Percentiles rank a stretch among this genome's conserved stretches.
Evolutionary conservation across 371 early-diverging fungal species (phyloP).

Genomic region (Lichtheimia hyalospora): DNA sequence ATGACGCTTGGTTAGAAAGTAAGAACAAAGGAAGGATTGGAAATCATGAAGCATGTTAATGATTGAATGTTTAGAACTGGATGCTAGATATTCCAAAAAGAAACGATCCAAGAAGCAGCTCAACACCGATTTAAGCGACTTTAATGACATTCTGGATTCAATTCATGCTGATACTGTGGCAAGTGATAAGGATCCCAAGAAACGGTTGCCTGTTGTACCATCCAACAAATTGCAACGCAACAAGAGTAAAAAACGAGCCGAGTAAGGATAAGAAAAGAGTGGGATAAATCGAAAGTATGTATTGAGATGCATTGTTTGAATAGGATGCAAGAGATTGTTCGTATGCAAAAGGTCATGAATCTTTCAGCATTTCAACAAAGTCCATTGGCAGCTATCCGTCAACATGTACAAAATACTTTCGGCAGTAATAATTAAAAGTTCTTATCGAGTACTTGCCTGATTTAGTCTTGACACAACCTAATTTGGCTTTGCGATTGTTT

Average conservation of each 20-base stretch:
- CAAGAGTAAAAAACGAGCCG: conserved; percentile 53
- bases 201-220: conserved; percentile 22
- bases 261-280: conserved; percentile 33
- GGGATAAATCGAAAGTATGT: background rate
- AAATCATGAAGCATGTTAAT: background rate
- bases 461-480: conserved; percentile 1
- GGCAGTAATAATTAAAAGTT: background rate
- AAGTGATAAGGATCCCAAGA: conserved; percentile 15
- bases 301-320: background rate
- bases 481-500: conserved; percentile 9
- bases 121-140: conserved; percentile 28
- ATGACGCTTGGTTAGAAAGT: conserved; percentile 63
- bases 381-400: conserved; percentile 66
- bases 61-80: conserved; percentile 39
- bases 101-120: conserved; percentile 41
- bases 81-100: conserved; percentile 48
- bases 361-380: conserved; percentile 70
- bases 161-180: conserved; percentile 13
- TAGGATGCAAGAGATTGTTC: conserved; percentile 66
- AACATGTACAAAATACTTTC: conserved; percentile 73
- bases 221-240: conserved; percentile 42
- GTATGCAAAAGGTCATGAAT: conserved; percentile 69
- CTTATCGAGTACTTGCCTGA: conserved; percentile 1
- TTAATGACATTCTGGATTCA: conserved; percentile 45
- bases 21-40: conserved; percentile 11